These are phyloP conservation scores for Mucor plumbeus DNA, from an alignment of 371 early-diverging fungal genomes.

Conservation along the genomic window DNA sequence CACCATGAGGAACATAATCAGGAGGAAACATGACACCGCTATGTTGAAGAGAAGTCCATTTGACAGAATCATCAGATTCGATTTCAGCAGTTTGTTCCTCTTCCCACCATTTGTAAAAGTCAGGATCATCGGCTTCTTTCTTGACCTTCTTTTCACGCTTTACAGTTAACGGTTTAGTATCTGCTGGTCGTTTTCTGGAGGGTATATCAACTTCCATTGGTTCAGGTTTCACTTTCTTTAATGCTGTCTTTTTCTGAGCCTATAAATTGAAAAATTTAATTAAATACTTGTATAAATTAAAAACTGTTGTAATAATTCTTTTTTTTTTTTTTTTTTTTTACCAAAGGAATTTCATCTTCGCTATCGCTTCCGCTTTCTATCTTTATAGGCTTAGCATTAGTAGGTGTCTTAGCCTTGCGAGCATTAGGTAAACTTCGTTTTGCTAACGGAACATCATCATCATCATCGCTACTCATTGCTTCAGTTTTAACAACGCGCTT, in stretches of 20 bases:
- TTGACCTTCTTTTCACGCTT: conserved; percentile 28
- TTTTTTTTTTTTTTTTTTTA: too few species aligned
- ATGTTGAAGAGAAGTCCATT: conserved; percentile 91
- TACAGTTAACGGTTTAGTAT: conserved; percentile 10
- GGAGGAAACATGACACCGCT: conserved; percentile 94
- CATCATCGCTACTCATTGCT: conserved; percentile 32
- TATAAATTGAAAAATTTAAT: conserved; percentile 2
- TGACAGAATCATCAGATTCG: conserved; percentile 57
- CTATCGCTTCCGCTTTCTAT: conserved; percentile 6
- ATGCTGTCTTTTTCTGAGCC: conserved; percentile 11
- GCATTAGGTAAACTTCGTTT: conserved; percentile 14
- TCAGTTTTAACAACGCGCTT: conserved; percentile 12
- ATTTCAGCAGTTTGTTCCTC: conserved; percentile 51
- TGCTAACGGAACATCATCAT: conserved; percentile 48
- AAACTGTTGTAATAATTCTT: neutral
- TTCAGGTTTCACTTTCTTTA: conserved; percentile 23
- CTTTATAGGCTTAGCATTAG: neutral
- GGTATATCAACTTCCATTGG: conserved; percentile 34
- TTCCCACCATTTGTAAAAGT: conserved; percentile 54
- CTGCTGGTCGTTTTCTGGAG: conserved; percentile 23
- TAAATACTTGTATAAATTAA: conserved; percentile 1
- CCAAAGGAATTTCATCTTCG: conserved; percentile 33
- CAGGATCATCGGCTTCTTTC: conserved; percentile 41
- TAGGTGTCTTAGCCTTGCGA: neutral
- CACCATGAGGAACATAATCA: conserved; percentile 88